phyloP scores from a whole-genome alignment of 768 basidiomycete genomes.

The Mycena pura region DNA sequence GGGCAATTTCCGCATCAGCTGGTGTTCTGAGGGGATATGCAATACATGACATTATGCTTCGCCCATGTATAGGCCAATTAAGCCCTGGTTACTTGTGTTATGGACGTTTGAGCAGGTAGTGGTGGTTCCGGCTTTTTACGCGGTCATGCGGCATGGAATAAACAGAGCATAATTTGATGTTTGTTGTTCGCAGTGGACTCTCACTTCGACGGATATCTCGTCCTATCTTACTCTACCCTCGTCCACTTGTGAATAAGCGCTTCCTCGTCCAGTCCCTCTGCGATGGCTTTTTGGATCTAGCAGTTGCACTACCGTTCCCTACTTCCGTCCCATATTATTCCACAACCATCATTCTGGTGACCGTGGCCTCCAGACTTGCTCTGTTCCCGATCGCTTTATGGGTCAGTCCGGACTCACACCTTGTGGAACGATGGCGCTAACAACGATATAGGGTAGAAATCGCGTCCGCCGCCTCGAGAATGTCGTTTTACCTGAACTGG shows the following conservation, averaged over 20 bases:
- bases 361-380: conserved; percentile 63
- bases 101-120: too few species aligned
- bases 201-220: conserved; percentile 19
- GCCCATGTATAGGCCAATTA: conserved; percentile 21
- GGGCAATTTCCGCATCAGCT: conserved; percentile 97
- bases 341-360: conserved; percentile 74
- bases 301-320: conserved; percentile 76
- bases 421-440: conserved; percentile 3
- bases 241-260: conserved; percentile 15
- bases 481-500: conserved; percentile 62
- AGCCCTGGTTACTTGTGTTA: too few species aligned
- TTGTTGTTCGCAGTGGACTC: conserved; percentile 16
- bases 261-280: conserved; percentile 51
- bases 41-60: conserved; percentile 40
- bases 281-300: conserved; percentile 78
- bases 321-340: conserved; percentile 74
- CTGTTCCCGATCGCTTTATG: conserved; percentile 79
- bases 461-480: conserved; percentile 68
- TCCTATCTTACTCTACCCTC: conserved; percentile 1
- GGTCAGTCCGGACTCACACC: conserved; percentile 51
- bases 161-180: conserved; percentile 9
- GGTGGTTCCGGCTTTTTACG: too few species aligned
- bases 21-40: conserved; percentile 69
- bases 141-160: too few species aligned
- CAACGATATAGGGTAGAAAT: conserved; percentile 57